Percentiles rank a stretch among this genome's conserved stretches.
Evolutionary conservation across 2,329 filamentous ascomycete species (phyloP).

Genomic region (Camillea tinctor): DNA sequence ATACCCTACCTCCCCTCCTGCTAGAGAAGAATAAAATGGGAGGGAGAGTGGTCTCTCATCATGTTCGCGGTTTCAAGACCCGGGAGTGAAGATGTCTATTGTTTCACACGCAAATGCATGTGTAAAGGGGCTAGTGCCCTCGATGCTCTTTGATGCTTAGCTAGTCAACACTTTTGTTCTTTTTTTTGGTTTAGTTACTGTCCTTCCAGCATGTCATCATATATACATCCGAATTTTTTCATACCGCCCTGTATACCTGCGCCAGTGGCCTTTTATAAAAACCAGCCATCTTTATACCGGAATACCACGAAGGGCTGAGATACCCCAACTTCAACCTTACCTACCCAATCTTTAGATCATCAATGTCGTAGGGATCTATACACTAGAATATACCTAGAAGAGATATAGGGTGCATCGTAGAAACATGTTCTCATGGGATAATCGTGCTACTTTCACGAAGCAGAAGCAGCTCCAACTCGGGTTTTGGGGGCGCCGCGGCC

Average conservation of each 20-base stretch:
- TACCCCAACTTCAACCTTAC: background rate
- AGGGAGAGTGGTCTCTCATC: too few relatives aligned
- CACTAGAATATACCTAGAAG: background rate
- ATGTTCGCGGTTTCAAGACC: too few relatives aligned
- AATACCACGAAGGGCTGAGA: background rate
- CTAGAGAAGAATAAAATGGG: too few relatives aligned
- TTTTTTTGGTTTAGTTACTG: too few relatives aligned
- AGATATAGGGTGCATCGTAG: background rate
- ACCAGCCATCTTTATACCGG: background rate
- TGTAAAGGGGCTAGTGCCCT: background rate
- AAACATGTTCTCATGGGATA: background rate
- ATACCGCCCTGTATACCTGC: background rate
- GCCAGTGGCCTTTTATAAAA: background rate
- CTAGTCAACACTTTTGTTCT: background rate
- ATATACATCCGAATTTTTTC: background rate
- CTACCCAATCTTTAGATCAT: background rate
- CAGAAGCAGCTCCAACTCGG: slow-evolving; percentile 36
- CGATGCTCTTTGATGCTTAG: background rate
- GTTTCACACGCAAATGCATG: background rate
- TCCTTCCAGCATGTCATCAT: background rate
- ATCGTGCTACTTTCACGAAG: slow-evolving; percentile 4
- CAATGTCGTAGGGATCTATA: background rate
- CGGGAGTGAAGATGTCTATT: background rate
- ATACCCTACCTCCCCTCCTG: too few relatives aligned
- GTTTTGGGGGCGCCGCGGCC: slow-evolving; percentile 56